Base-by-base conservation (phyloP, 2,329 filamentous ascomycete genomes). In the Davidsoniella virescens region DNA sequence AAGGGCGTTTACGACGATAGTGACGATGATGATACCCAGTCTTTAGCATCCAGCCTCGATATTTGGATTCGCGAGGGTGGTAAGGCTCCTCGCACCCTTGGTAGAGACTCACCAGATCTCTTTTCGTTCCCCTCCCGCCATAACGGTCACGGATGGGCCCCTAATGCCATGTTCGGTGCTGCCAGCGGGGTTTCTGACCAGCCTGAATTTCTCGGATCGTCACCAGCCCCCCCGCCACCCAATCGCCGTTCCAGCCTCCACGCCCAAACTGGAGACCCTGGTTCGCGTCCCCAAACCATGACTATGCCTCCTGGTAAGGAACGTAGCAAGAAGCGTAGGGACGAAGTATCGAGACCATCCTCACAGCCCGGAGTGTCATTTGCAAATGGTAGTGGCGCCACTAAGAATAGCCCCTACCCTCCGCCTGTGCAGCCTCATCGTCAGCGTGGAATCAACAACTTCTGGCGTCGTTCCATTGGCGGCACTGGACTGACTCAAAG, bases 51-150 rank as follows among this genome's bases (percentile, higher is more conserved):
- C 1, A 73, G 68, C 53, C 65, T 73, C 4, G 75, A 78, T 49
- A 73, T 75, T 20, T 79, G 75, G 75, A 67, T 78, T 62, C 68
- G 67, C 5, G 72, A 75, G 58, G 72, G 71, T 49, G 60, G 67
- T 29, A 70, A 70, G 44, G 66, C 70, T 0, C 59, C 60, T 0
- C 59, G 62, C 23, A 59, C 59, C 0, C 58, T 56, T 1, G 57
- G 58, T 6, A 59, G 62, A 23, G 55, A 56, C 0, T 75, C 73
- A 3, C 73, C 73, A 0, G 74, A 77, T 51, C 62, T 77, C 1
- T 77, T 77, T 52, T 64, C 68, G 16, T 75, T 78, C 52, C 73
- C 73, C 0, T 61, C 60, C 0, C 18, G 33, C 25, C 62, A 58
- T 5, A 58, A 63, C 0, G 60, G 56, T 33, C 59, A 59, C 14